Conservation (phyloP, 805 yeast species). For the Cyberlindnera meyerae region DNA sequence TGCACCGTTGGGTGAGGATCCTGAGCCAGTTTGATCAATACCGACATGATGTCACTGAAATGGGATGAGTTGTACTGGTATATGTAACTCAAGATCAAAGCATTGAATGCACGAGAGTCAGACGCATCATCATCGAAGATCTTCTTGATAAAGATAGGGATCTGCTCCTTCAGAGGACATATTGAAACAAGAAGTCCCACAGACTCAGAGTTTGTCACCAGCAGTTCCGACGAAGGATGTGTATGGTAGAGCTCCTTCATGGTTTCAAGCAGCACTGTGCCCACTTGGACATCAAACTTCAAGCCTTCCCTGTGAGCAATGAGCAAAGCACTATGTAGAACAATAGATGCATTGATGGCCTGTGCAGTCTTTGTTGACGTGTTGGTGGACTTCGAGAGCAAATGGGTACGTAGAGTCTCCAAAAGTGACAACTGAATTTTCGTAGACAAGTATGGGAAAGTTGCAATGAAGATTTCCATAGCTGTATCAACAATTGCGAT, state of each 20-base stretch:
- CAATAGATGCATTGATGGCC: conserved; percentile 55
- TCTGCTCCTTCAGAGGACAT: conserved; percentile 37
- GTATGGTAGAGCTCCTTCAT: conserved; percentile 30
- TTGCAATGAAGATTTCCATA: conserved; percentile 65
- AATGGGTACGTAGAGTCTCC: conserved; percentile 63
- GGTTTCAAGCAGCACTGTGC: conserved; percentile 45
- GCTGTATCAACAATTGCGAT: conserved; percentile 69
- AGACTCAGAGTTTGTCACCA: conserved; percentile 49
- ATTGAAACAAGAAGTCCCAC: conserved; percentile 47
- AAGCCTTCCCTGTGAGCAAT: conserved; percentile 19
- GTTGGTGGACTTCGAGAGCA: conserved; percentile 37
- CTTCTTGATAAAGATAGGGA: conserved; percentile 53
- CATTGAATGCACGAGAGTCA: conserved; percentile 52
- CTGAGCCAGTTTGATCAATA: conserved; percentile 51
- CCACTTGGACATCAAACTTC: conserved; percentile 33
- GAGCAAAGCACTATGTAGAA: conserved; percentile 49
- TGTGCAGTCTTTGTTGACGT: conserved; percentile 42
- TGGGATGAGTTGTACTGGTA: conserved; percentile 38
- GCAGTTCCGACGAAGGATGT: conserved; percentile 27
- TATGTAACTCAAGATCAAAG: conserved; percentile 44
- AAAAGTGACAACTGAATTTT: conserved; percentile 86
- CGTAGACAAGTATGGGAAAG: conserved; percentile 65
- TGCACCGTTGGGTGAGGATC: conserved; percentile 90
- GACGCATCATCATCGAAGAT: conserved; percentile 68
- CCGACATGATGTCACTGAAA: conserved; percentile 45